These are phyloP conservation scores for Candida railenensis DNA, from an alignment of 805 yeast species.

Conservation along the genomic window DNA sequence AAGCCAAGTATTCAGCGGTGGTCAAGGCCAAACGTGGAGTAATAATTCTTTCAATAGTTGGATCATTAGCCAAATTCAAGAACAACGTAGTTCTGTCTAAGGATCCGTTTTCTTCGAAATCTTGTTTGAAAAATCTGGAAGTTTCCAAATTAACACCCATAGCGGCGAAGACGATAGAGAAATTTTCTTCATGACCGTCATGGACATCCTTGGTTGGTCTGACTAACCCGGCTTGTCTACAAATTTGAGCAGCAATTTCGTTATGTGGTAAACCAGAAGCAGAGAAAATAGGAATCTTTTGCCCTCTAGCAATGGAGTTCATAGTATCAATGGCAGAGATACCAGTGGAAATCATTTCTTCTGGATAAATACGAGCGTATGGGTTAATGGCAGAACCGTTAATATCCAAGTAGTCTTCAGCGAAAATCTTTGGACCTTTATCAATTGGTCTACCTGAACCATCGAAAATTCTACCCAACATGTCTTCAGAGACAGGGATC, in stretches of 20 bases:
- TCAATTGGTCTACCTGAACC: conserved; percentile 99
- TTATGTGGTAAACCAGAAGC: conserved; percentile 99
- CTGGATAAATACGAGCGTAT: conserved; percentile 96
- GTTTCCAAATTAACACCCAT: conserved; percentile 99
- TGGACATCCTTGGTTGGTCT: conserved; percentile 99
- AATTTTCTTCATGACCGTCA: conserved; percentile 99
- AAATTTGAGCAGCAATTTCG: conserved; percentile 99
- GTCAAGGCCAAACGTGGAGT: conserved; percentile 99
- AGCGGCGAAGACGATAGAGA: conserved; percentile 98
- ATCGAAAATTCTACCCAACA: conserved; percentile 96
- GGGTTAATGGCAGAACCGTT: conserved; percentile 99
- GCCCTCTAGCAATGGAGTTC: conserved; percentile 99
- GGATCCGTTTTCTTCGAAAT: conserved; percentile 98
- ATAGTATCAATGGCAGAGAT: conserved; percentile 97
- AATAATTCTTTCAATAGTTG: conserved; percentile 98
- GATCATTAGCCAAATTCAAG: conserved; percentile 97
- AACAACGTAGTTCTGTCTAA: conserved; percentile 96
- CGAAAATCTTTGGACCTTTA: conserved; percentile 96
- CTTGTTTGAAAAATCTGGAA: conserved; percentile 97
- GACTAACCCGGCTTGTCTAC: conserved; percentile 99
- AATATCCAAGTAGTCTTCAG: conserved; percentile 97
- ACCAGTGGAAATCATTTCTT: conserved; percentile 99
- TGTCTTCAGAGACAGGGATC: conserved; percentile 94
- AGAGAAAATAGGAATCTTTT: conserved; percentile 97
- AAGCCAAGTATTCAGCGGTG: conserved; percentile 97